Conservation (phyloP, 331 rosid species). For the Quercus lobata region DNA sequence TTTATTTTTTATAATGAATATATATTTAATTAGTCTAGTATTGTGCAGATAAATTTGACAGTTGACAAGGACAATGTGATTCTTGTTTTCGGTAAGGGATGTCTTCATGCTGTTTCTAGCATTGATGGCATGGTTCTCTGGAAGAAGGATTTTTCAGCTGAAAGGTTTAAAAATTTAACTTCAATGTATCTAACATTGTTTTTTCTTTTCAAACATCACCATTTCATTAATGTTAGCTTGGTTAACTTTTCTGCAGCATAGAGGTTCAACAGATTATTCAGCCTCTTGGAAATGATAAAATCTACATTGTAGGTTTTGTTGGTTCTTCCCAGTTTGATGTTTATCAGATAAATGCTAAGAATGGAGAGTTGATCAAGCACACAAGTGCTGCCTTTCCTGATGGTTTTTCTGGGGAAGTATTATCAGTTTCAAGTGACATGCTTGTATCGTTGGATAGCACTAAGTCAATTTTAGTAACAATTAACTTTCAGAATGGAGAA, state of each 20-base stretch:
- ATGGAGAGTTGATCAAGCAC: slow-evolving; percentile 74
- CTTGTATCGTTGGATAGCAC: slow-evolving; percentile 67
- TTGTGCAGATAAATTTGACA: slow-evolving; percentile 72
- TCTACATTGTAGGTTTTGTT: slow-evolving; percentile 62
- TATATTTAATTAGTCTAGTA: slow-evolving; percentile 19
- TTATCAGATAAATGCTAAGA: slow-evolving; percentile 58
- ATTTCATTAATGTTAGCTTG: slow-evolving; percentile 31
- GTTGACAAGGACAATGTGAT: slow-evolving; percentile 67
- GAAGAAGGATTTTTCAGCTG: slow-evolving; percentile 63
- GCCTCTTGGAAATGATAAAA: slow-evolving; percentile 46
- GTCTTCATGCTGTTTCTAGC: slow-evolving; percentile 77
- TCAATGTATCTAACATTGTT: slow-evolving; percentile 8
- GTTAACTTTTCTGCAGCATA: slow-evolving; percentile 55
- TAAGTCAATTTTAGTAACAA: slow-evolving; percentile 55
- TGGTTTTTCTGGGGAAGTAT: slow-evolving; percentile 64
- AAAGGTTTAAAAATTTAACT: slow-evolving; percentile 49
- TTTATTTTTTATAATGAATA: neutral
- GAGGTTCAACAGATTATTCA: slow-evolving; percentile 69
- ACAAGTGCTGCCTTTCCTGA: slow-evolving; percentile 41
- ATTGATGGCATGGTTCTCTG: slow-evolving; percentile 78
- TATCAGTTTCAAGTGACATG: slow-evolving; percentile 55
- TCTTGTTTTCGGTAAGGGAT: slow-evolving; percentile 68
- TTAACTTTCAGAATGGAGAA: slow-evolving; percentile 59
- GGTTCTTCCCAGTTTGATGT: slow-evolving; percentile 59
- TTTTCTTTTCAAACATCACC: slow-evolving; percentile 12